phyloP scores from a whole-genome alignment of 495 filamentous ascomycete genomes.

The Terfezia claveryi region DNA sequence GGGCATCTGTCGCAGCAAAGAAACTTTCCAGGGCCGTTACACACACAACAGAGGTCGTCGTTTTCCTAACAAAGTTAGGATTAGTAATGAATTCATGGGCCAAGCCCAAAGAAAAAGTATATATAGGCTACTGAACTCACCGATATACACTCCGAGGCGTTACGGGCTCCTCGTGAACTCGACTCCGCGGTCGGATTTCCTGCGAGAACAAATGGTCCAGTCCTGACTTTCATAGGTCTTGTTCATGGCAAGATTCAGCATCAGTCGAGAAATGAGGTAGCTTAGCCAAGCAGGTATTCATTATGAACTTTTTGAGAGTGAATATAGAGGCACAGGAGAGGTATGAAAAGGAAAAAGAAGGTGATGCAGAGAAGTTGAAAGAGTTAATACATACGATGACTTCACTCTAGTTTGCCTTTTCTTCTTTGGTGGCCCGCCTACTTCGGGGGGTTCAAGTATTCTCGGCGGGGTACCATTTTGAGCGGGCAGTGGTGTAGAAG shows the following conservation, averaged over 20 bases:
- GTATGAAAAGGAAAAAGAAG: no score
- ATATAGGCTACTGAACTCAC: neutral
- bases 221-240: neutral
- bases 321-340: no score
- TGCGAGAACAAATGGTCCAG: neutral
- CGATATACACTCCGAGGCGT: neutral
- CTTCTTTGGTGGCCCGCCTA: neutral
- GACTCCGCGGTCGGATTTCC: neutral
- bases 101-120: neutral
- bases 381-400: neutral
- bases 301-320: no score
- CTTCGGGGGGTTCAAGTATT: neutral
- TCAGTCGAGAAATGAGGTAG: no score
- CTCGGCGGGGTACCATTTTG: conserved; percentile 5
- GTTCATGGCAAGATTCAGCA: neutral
- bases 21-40: conserved; percentile 57
- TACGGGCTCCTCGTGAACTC: neutral
- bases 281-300: no score
- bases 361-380: neutral
- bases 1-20: conserved; percentile 84
- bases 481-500: conserved; percentile 8
- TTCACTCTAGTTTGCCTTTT: neutral
- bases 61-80: conserved; percentile 34
- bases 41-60: conserved; percentile 68
- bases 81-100: neutral